These are phyloP conservation scores for Mytilinidion resinicola DNA, from an alignment of 495 filamentous ascomycete species.

Conservation along the genomic window DNA sequence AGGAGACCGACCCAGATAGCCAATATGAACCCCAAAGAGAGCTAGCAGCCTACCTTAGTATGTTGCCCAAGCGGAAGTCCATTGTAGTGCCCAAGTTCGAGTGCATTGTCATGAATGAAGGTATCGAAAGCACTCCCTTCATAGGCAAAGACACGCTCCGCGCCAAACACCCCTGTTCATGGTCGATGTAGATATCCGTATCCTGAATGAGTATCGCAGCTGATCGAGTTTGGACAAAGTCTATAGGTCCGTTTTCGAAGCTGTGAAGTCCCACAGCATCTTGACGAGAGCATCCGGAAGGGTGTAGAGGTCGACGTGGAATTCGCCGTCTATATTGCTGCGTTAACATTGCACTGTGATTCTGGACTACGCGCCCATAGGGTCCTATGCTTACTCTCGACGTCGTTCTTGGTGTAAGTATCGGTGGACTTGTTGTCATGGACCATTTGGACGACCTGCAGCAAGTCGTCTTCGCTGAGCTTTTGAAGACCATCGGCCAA, in stretches of 20 bases:
- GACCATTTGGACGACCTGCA: constrained; percentile 94
- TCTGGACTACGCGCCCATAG: background rate
- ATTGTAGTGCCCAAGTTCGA: no score
- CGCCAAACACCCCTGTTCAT: no score
- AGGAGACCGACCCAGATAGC: no score
- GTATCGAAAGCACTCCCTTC: no score
- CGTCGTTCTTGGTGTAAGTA: constrained; percentile 94
- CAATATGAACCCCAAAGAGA: no score
- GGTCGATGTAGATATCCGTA: no score
- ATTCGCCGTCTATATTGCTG: constrained; percentile 70
- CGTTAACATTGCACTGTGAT: constrained; percentile 18
- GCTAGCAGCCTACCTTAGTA: no score
- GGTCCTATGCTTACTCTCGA: constrained; percentile 63
- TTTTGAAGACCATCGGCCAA: constrained; percentile 87
- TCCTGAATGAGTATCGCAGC: no score
- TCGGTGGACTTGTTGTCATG: constrained; percentile 90
- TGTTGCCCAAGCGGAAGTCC: no score
- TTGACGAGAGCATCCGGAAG: constrained; percentile 75
- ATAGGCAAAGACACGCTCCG: no score
- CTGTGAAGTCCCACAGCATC: constrained; percentile 86
- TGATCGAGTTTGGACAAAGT: background rate
- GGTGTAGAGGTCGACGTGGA: constrained; percentile 96
- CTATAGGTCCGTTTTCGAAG: constrained; percentile 22
- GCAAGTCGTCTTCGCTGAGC: constrained; percentile 78
- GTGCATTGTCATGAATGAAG: no score